Evolutionary conservation across 106 monocot species (phyloP).

Genomic region (Iris macrosiphon): DNA sequence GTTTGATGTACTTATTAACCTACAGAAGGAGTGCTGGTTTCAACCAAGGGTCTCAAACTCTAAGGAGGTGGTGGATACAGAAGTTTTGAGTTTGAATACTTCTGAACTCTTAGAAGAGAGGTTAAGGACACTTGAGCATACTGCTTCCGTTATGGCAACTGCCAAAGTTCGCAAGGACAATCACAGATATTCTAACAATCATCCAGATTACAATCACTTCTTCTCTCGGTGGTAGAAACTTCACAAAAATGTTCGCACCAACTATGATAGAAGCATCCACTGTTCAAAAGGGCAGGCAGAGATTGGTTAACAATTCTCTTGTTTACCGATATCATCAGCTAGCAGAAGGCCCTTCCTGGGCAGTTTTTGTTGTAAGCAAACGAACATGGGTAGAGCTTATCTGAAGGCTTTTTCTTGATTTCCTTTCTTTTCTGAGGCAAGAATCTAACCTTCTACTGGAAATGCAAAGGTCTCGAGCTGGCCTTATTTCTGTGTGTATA

Average conservation of each 20-base stretch:
- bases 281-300: background rate
- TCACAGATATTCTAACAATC: constrained; percentile 18
- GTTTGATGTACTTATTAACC: background rate
- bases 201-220: constrained; percentile 43
- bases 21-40: constrained; percentile 52
- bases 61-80: background rate
- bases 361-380: background rate
- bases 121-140: constrained; percentile 24
- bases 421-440: background rate
- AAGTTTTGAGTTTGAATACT: constrained; percentile 1
- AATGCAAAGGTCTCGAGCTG: no score
- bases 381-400: background rate
- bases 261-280: no score
- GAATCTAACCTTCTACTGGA: background rate
- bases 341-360: no score
- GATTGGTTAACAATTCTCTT: no score
- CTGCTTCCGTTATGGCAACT: constrained; percentile 39
- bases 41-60: constrained; percentile 9
- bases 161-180: constrained; percentile 20
- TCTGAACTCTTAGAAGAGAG: constrained; percentile 27
- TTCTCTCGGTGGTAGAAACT: constrained; percentile 18
- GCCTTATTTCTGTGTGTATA: no score
- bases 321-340: background rate
- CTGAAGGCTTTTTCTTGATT: background rate
- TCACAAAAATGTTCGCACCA: no score